phyloP scores from a whole-genome alignment of 352 stramenopile genomes.

The Globisporangium middletonii region DNA sequence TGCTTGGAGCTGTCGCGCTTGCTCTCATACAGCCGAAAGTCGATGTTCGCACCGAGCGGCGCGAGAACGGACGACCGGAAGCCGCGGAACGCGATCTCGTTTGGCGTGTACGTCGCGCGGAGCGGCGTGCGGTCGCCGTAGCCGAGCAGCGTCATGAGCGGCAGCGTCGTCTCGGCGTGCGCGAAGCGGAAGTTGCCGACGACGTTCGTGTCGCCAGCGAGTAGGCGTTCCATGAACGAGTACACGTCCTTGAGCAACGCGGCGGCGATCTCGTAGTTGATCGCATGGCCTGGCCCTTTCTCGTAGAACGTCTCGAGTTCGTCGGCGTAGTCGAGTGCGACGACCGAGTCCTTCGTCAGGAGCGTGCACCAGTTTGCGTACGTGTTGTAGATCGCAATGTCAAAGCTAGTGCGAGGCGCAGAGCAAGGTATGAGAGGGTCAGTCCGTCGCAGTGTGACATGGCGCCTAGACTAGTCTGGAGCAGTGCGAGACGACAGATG shows the following conservation, averaged over 20 bases:
- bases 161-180: constrained; percentile 65
- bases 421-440: background rate
- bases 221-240: constrained; percentile 21
- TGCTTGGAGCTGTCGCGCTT: no score
- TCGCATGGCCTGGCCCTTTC: constrained; percentile 28
- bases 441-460: background rate
- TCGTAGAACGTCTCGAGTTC: constrained; percentile 49
- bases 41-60: constrained; percentile 43
- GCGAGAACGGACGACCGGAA: constrained; percentile 37
- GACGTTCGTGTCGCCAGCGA: constrained; percentile 3
- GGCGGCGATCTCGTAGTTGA: constrained; percentile 48
- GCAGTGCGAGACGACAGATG: no score
- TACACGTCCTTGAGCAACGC: constrained; percentile 28
- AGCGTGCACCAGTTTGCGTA: constrained; percentile 40
- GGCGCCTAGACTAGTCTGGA: no score
- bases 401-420: constrained; percentile 17
- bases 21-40: constrained; percentile 25
- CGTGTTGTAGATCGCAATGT: constrained; percentile 38
- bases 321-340: constrained; percentile 34
- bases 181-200: constrained; percentile 45
- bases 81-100: constrained; percentile 22
- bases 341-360: constrained; percentile 20
- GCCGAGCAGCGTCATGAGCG: constrained; percentile 59
- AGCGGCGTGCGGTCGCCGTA: constrained; percentile 26
- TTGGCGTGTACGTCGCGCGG: constrained; percentile 17